Evolutionary conservation across 2,329 filamentous ascomycete species (phyloP), one percentile per base, ranked within the genome.

Genomic region (Paecilomyces formosus): DNA sequence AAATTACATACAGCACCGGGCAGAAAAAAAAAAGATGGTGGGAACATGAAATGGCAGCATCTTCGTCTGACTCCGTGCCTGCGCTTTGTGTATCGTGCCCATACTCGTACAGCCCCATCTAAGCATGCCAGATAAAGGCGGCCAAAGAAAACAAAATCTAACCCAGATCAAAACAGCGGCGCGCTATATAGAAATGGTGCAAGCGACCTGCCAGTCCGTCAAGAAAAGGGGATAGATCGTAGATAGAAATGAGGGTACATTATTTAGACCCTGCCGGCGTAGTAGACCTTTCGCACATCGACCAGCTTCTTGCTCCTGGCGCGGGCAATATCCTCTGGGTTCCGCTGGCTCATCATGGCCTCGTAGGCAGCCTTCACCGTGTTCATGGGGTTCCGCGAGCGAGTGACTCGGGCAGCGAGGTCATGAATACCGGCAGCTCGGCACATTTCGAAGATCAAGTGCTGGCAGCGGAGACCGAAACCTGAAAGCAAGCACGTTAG

Each of bases 351-450:
- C 74, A 85, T 84, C 62, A 99, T 80, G 4, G 92, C 93, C 74
- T 93, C 75, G 76, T 89, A 90, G 49, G 91, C 84, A 13, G 94
- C 94, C 79, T 97, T 97, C 77, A 96, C 89, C 18, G 92, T 90
- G 80, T 99, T 99, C 92, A 97, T 96, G 66, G 92, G 91, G 81
- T 96, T 97, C 69, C 92, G 85, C 62, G 90, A 90, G 53, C 93
- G 88, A 39, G 88, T 87, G 62, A 96, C 92, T 65, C 84, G 84
- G 54, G 90, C 92, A 15, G 92, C 84, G 33, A 99, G 84, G 73
- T 99, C 94, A 63, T 88, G 82, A 69, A 99, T 91, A 64, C 94
- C 94, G 49, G 86, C 89, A 54, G 87, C 87, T 63, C 91, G 88
- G 71, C 90, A 92, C 81, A 99, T 92, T 75, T 99, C 93, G 76